phyloP scores from a whole-genome alignment of 106 monocot genomes.

The Dendrobium catenatum region DNA sequence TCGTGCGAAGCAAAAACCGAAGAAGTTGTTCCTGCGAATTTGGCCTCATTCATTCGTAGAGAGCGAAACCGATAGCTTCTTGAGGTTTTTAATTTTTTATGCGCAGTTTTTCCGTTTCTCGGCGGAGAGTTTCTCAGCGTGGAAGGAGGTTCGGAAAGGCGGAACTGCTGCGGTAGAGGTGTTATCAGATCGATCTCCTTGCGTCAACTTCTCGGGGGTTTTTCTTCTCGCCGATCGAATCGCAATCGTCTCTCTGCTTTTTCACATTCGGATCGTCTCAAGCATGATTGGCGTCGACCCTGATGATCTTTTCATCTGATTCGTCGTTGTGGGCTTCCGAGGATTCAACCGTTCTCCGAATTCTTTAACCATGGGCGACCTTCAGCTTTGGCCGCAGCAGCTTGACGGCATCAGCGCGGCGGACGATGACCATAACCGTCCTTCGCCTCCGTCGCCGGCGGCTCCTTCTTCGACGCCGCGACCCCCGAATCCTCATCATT shows the following conservation, averaged over 20 bases:
- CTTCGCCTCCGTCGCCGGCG: not conserved
- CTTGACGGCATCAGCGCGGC: not conserved
- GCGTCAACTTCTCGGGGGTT: not conserved
- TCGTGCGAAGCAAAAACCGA: too few relatives aligned
- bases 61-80: too few relatives aligned
- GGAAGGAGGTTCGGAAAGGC: too few relatives aligned
- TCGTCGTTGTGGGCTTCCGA: not conserved
- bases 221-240: not conserved
- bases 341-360: not conserved
- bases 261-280: not conserved
- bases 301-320: not conserved
- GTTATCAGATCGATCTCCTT: too few relatives aligned
- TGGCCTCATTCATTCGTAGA: too few relatives aligned
- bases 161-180: too few relatives aligned
- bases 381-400: slow-evolving; percentile 23
- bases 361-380: slow-evolving; percentile 32
- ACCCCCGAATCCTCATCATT: slow-evolving; percentile 21
- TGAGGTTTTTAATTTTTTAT: too few relatives aligned
- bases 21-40: too few relatives aligned
- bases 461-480: too few relatives aligned
- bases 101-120: too few relatives aligned
- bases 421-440: not conserved
- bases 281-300: not conserved
- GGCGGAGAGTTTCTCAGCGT: too few relatives aligned
- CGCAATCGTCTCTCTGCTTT: not conserved